Evolutionary conservation across 2,329 filamentous ascomycete genomes (phyloP), one percentile per base, ranked within the genome.

Genomic region (Colletotrichum siamense): DNA sequence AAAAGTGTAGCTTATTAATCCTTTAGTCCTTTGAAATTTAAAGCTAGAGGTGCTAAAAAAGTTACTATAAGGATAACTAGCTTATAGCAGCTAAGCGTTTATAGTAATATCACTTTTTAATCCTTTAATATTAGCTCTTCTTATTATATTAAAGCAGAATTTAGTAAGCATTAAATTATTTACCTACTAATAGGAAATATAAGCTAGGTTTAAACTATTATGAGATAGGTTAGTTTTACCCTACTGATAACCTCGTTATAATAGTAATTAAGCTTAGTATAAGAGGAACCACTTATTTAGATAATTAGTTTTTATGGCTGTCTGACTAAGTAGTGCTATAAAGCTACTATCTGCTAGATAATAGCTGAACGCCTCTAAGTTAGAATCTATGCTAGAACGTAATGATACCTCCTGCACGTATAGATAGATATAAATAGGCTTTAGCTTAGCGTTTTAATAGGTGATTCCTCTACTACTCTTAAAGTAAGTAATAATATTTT

Each of bases 11-110:
- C 39, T 2, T 57, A 32, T 68, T 57, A 26, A 32, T 68, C 77
- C 80, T 85, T 85, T 85, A 85, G 82, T 83, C 79, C 78, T 77
- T 84, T 80, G 79, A 81, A 84, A 84, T 85, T 85, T 85, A 81
- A 84, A 81, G 83, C 83, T 86, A 86, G 83, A 86, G 81, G 83
- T 85, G 80, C 81, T 81, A 85, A 82, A 85, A 85, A 84, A 84
- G 83, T 85, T 84, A 85, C 77, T 74, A 78, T 75, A 79, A 66
- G 72, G 73, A 77, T 80, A 67, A 79, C 76, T 79, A 75, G 75
- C 78, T 84, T 83, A 77, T 81, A 79, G 79, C 8, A 24, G 9
- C 61, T 64, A 64, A 64, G 15, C 5, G 6, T 64, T 36, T 28
- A 68, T 39, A 57, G 18, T 36, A 57, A 22, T 12, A n/a, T 55